Base-by-base conservation (phyloP, 495 filamentous ascomycete species). In the Sphaerosporella brunnea region DNA sequence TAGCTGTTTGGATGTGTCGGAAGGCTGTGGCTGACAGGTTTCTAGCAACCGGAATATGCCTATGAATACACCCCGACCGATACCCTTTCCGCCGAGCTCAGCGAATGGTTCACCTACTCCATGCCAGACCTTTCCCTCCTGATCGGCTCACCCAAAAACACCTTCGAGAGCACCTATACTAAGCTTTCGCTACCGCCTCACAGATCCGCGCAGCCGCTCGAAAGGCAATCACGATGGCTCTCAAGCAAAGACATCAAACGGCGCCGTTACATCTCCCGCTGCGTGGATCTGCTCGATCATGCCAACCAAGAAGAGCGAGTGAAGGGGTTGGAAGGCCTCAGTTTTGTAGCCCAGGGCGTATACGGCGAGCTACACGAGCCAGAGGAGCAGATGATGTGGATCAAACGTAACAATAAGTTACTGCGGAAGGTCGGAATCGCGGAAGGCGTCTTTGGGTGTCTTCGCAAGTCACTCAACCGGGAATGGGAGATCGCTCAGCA, bases 61-160 rank as follows among this genome's bases (percentile, higher is more conserved):
- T 97, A 90, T 62, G 73, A 75, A 56, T 96, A 96, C 66, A 68
- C 74, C n/a, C 84, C 95, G 65, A 71, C 78, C 2, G 75, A 84
- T 34, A 69, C 76, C 1, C 78, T 92, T 50, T 72, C 78, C 5
- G 85, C 90, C 48, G 90, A 97, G 66, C 67, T 96, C 18, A 83
- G 94, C 54, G 90, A 96, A 64, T 96, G 87, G 88, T 97, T 97
- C 63, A 72, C 77, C 39, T 96, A 97, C 64, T 94, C 84, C 82
- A 94, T 94, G 62, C 70, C 76, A 36, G 95, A 97, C 63, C 70
- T 73, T 48, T 66, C 66, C 36, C 67, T 66, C 55, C 72, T 81
- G 37, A 64, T 90, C 40, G 69, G 78, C 35, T 69, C 73, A 30
- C 77, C 80, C 26, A 83, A 82, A 55, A 63, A 73, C 20, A 76